Percentiles rank a stretch among this genome's conserved stretches.
Evolutionary conservation across 495 filamentous ascomycete genomes (phyloP).

Genomic region (Cercophora scortea): DNA sequence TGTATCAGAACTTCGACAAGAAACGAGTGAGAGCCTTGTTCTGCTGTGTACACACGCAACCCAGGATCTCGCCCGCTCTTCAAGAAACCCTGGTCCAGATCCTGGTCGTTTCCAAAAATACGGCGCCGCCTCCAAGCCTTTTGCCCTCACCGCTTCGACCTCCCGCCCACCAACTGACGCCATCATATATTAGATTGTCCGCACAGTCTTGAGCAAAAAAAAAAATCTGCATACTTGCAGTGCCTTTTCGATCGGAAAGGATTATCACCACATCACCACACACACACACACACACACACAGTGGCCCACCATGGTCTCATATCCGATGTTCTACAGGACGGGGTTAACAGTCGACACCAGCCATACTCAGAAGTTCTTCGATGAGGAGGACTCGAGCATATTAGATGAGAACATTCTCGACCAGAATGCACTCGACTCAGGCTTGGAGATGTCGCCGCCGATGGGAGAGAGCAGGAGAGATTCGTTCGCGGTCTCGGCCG

Average conservation of each 20-base stretch:
- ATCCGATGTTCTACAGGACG: slow-evolving; percentile 54
- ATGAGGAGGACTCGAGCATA: slow-evolving; percentile 75
- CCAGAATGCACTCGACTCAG: slow-evolving; percentile 51
- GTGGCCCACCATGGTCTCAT: slow-evolving; percentile 41
- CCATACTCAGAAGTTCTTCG: slow-evolving; percentile 53
- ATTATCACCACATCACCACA: neutral
- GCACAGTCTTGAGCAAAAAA: slow-evolving; percentile 15
- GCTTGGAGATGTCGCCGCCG: slow-evolving; percentile 61
- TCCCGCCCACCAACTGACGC: slow-evolving; percentile 27
- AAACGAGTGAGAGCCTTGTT: neutral
- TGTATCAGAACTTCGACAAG: neutral
- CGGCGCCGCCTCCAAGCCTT: slow-evolving; percentile 11
- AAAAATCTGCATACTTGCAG: slow-evolving; percentile 6
- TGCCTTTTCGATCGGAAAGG: neutral
- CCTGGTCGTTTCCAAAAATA: slow-evolving; percentile 20
- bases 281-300: slow-evolving; percentile 6
- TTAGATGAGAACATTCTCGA: slow-evolving; percentile 83
- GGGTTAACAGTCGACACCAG: slow-evolving; percentile 55
- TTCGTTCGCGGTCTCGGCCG: slow-evolving; percentile 59
- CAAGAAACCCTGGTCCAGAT: slow-evolving; percentile 9
- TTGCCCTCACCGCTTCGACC: slow-evolving; percentile 24
- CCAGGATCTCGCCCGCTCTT: neutral
- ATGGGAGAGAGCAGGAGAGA: slow-evolving; percentile 59
- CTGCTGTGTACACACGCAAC: neutral
- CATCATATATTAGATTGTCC: slow-evolving; percentile 20